phyloP scores from a whole-genome alignment of 441 rosid genomes.

The Populus tomentosa region DNA sequence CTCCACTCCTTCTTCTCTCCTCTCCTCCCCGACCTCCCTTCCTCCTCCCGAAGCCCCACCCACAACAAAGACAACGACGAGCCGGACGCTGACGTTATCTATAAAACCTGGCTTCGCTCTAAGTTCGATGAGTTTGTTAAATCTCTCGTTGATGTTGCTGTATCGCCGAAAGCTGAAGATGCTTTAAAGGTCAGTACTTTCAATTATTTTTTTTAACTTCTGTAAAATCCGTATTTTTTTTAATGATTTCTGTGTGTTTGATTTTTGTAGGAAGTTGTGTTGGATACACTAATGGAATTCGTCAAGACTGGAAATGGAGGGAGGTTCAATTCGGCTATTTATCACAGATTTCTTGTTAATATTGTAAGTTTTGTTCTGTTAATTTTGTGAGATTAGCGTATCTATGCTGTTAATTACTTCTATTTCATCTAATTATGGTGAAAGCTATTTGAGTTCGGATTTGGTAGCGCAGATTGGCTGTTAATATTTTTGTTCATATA shows the following conservation, averaged over 20 bases:
- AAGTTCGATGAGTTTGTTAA: constrained; percentile 68
- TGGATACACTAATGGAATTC: constrained; percentile 81
- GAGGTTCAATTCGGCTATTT: constrained; percentile 65
- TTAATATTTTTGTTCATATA: too few species aligned
- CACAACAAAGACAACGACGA: not conserved
- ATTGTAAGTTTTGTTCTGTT: constrained; percentile 43
- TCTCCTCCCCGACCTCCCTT: constrained; percentile 67
- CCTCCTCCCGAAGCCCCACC: constrained; percentile 29
- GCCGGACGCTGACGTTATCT: constrained; percentile 51
- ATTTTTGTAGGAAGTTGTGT: constrained; percentile 56
- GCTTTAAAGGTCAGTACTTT: constrained; percentile 44
- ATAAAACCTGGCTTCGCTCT: constrained; percentile 74
- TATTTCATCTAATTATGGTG: not conserved
- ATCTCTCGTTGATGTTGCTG: constrained; percentile 44
- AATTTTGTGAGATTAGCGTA: not conserved
- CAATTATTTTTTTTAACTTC: not conserved
- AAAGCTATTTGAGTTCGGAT: not conserved
- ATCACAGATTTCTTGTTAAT: constrained; percentile 53
- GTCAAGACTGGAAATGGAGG: constrained; percentile 74
- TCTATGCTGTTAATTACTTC: not conserved
- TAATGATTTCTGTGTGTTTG: not conserved
- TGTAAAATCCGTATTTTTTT: not conserved
- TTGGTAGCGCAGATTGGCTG: not conserved
- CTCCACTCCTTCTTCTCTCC: constrained; percentile 89
- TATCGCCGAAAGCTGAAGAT: constrained; percentile 49